Base-by-base conservation (phyloP, 768 basidiomycete genomes). In the Suillus luteus region DNA sequence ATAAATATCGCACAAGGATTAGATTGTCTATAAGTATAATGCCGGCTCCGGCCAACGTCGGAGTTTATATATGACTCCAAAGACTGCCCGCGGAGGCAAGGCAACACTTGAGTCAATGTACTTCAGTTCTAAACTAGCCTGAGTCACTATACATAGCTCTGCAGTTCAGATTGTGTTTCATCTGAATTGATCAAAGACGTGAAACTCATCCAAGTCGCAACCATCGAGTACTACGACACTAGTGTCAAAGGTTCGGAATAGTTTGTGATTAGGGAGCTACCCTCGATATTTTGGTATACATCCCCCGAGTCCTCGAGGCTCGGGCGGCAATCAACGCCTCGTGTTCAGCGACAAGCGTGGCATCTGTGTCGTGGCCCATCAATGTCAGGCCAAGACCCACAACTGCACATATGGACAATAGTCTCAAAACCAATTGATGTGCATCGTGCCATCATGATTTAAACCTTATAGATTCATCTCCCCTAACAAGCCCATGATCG, bases 271-370 rank as follows among this genome's bases (percentile, higher is more conserved):
- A 9, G 15, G 31, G 17, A 19, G 38, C 8, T 35, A 35, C 33
- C 33, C 33, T 35, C 33, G 8, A 35, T 35, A 35, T 35, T 35
- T 35, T 35, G 7, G 33, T 35, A 35, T 7, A 35, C 33, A 35
- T 35, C 33, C 33, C 33, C 33, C 33, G 33, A 35, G 33, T 35
- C 33, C 33, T 35, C 33, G 33, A 35, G 33, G 33, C 33, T 49
- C 3, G 35, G 61, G 63, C 60, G 63, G 38, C 49, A 62, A 64
- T 62, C 63, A 24, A 4, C 12, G 5, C 37, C 48, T 64, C 63
- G 27, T 33, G 59, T 64, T 41, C 33, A 35, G 33, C 19, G 55
- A 27, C 55, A 19, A 19, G 22, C 52, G 55, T 52, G 41, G 12
- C 27, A 44, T 31, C 2, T 22, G 12, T 12, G 15, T 27, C 35